Base-by-base conservation (phyloP, 805 yeast species). In the Torulaspora delbrueckii region DNA sequence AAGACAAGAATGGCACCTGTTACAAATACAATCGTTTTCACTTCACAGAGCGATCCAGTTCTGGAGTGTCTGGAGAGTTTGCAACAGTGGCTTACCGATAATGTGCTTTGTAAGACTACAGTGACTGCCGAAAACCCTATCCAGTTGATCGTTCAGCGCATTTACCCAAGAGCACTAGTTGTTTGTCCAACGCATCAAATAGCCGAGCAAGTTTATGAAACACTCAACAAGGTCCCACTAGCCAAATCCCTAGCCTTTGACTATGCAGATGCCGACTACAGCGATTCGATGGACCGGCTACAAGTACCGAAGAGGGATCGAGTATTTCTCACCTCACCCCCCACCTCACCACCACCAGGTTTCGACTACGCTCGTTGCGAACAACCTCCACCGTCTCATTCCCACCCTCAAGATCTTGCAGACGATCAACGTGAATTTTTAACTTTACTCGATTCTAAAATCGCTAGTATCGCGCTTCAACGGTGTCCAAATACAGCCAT, bases 321-420 rank as follows among this genome's bases (percentile, higher is more conserved):
- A 40, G 47, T 67, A 60, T 71, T 70, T 50, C 47, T 71, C 35
- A 65, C 70, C 5, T 69, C 74, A 0, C 75, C 75, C 5, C 74
- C 74, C 13, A 58, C 66, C 5, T 69, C 74, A 3, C 74, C 74
- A 1, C 73, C 74, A 4, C 67, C 69, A 3, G 74, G 56, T 18
- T 71, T 70, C 45, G 67, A 69, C 44, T 71, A 62, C 47, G 57
- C 66, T 10, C 57, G 55, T 32, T 59, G 61, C 22, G 75, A 71
- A 46, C 74, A 67, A 24, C 62, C 60, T 3, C 75, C 75, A 2
- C 59, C 44, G 22, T 9, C 36, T 10, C 40, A 27, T 48, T 14
- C 39, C n/a, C 24, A 48, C 50, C n/a, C 30, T 50, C 30, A 16
- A 56, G 32, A 39, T 50, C 12, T 41, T 48, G 39, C 39, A 42